Evolutionary conservation across 2,329 filamentous ascomycete genomes (phyloP), one percentile per base, ranked within the genome.

Genomic region (Dactylellina leptospora): DNA sequence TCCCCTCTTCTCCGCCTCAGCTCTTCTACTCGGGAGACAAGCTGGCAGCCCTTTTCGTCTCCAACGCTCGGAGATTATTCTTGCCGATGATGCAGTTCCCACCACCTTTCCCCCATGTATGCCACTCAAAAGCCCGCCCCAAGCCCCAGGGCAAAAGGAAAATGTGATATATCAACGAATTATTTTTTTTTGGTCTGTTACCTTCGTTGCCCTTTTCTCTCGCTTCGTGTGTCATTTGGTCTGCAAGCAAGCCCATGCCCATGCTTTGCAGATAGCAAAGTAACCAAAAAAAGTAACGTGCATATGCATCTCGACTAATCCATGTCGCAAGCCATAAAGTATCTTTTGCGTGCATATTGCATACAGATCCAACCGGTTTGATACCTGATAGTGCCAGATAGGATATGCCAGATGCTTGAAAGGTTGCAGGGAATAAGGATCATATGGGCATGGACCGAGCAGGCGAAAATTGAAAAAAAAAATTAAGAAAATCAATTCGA

Each of bases 21-120:
- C 66, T 71, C 36, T 28, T 42, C 48, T 10, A 40, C 58, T 44
- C 36, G 44, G 58, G 40, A 50, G 36, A 33, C 20, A 23, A 71
- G 50, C 23, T 25, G 27, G 44, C 51, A 51, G 45, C 58, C 54
- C 42, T 48, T n/a, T 56, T 71, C 66, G 66, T 71, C 66, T 71
- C 66, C 66, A 71, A 63, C 66, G 27, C 51, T 70, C 66, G 66
- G 66, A 71, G 66, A 71, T 71, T 71, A 71, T 63, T 62, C 45
- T 45, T 71, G 45, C 66, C 66, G 66, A 63, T 54, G 66, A 63
- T 54, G 45, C 50, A 56, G 61, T 42, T 56, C 33, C 51, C 42
- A 66, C 60, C 60, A 36, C 48, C 48, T 20, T 42, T 36, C 11
- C 51, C 42, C 61, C 61, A 64, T 64, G 61, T 56, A 61, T 59